Conservation (phyloP, 2,329 filamentous ascomycete genomes). For the Epicoccum sorghinum region DNA sequence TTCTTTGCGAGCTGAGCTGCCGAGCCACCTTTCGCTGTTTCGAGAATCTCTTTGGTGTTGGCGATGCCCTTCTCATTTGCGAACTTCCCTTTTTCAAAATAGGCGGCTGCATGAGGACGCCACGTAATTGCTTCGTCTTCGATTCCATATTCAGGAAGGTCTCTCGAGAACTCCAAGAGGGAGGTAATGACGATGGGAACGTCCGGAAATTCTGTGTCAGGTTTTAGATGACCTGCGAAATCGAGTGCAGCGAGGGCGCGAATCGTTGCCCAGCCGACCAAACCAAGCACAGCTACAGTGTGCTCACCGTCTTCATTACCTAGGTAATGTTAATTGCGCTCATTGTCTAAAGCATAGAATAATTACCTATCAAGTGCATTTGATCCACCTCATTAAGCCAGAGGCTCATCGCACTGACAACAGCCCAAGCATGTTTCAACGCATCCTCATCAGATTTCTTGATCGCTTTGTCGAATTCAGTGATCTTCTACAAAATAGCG, state of each 20-base stretch:
- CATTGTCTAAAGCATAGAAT: background rate
- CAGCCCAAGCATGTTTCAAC: conserved; percentile 16
- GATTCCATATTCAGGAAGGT: background rate
- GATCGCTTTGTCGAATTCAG: conserved; percentile 17
- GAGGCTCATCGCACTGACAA: conserved; percentile 19
- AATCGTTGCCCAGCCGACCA: conserved; percentile 20
- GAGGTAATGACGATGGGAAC: background rate
- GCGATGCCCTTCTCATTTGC: background rate
- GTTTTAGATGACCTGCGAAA: conserved; percentile 15
- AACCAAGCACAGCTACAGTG: conserved; percentile 5
- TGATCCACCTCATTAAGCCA: conserved; percentile 19
- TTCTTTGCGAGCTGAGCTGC: background rate
- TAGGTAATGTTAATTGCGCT: background rate
- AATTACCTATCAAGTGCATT: conserved; percentile 11
- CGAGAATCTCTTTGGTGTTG: background rate
- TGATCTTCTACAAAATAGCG: conserved; percentile 5
- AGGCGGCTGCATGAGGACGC: background rate
- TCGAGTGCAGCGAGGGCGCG: conserved; percentile 21
- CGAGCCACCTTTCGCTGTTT: background rate
- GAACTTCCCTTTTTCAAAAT: conserved; percentile 1
- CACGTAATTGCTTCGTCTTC: background rate
- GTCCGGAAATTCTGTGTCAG: conserved; percentile 17
- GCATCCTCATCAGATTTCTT: conserved; percentile 14
- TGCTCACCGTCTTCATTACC: conserved; percentile 20
- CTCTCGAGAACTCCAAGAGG: background rate